Conservation (phyloP, 192 early-diverging fungal species). For the Paraglomus brasilianum region DNA sequence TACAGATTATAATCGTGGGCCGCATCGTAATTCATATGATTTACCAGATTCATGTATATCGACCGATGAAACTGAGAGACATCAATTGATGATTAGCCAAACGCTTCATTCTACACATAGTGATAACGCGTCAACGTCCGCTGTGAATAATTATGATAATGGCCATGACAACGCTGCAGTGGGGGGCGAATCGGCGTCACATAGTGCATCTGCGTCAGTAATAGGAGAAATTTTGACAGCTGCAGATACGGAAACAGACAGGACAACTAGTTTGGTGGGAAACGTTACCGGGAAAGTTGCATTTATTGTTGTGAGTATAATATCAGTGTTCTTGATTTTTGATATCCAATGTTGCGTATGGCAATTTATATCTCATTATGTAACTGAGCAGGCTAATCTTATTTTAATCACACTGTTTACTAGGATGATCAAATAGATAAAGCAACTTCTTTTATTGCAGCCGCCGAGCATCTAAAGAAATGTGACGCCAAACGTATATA, state of each 20-base stretch:
- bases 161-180: neutral
- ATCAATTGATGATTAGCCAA: conserved; percentile 32
- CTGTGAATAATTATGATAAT: neutral
- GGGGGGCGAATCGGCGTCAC: neutral
- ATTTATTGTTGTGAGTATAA: conserved; percentile 71
- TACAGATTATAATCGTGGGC: conserved; percentile 65
- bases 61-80: conserved; percentile 34
- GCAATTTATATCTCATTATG: too few relatives aligned
- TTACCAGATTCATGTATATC: conserved; percentile 18
- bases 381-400: neutral
- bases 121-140: neutral
- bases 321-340: neutral
- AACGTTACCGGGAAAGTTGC: conserved; percentile 83
- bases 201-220: neutral
- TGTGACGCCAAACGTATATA: conserved; percentile 77
- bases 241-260: conserved; percentile 39
- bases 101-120: neutral
- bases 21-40: conserved; percentile 25
- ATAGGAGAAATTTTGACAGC: conserved; percentile 24
- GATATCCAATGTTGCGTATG: neutral
- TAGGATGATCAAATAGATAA: conserved; percentile 95
- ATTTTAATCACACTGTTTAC: neutral
- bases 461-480: conserved; percentile 85
- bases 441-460: conserved; percentile 86
- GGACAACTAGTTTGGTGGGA: conserved; percentile 86